Conservation (phyloP, 257 asterid genomes). For the Forsythia suspensa region DNA sequence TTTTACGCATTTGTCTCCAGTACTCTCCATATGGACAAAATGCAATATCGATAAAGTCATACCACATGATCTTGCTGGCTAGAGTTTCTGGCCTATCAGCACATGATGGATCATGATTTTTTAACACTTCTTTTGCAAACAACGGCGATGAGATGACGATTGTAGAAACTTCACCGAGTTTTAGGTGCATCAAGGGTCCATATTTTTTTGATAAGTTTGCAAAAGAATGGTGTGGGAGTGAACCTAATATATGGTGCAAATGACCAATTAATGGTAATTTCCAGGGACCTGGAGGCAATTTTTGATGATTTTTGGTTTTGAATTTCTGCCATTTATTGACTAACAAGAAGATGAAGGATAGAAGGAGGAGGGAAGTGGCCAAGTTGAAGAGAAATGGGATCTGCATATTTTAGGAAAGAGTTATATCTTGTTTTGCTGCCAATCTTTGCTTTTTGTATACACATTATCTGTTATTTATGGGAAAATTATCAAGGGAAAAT, state of each 20-base stretch:
- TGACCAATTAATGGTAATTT: slow-evolving; percentile 12
- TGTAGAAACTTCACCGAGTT: slow-evolving; percentile 4
- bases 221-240: background rate
- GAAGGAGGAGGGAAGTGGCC: background rate
- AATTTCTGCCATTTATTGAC: background rate
- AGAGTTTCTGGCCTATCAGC: slow-evolving; percentile 1
- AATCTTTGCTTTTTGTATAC: background rate
- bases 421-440: background rate
- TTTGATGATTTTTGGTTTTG: background rate
- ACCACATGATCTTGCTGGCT: background rate
- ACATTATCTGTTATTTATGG: background rate
- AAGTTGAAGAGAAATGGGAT: background rate
- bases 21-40: slow-evolving; percentile 7
- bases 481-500: no score
- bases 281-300: slow-evolving; percentile 17
- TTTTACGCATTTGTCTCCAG: slow-evolving; percentile 20
- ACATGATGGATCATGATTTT: slow-evolving; percentile 2
- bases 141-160: slow-evolving; percentile 1
- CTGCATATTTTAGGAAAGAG: background rate
- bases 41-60: background rate
- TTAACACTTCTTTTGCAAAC: background rate
- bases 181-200: slow-evolving; percentile 13
- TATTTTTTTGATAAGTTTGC: slow-evolving; percentile 1
- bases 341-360: background rate
- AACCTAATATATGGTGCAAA: slow-evolving; percentile 9